Evolutionary conservation across 805 yeast genomes (phyloP), one percentile per base, ranked within the genome.

Genomic region (Starmerella floris): DNA sequence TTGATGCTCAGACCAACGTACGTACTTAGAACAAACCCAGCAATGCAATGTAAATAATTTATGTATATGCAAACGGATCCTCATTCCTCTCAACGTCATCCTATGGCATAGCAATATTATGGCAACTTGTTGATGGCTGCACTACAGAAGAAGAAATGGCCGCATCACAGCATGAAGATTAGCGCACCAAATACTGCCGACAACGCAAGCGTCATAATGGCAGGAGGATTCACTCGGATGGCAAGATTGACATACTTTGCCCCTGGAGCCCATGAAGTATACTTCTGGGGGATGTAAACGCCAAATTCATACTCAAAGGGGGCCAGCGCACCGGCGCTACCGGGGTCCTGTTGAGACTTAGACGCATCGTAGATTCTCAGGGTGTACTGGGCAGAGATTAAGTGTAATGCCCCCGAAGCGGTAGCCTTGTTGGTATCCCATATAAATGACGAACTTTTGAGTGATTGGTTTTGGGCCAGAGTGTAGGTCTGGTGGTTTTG

Each of bases 361-460:
- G 49, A 41, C 3, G 66, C 50, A 44, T 64, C 65, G 47, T 58
- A 63, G 23, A 64, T 62, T 21, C 49, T 41, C 23, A 64, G 59
- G 2, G 63, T 63, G 45, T 64, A 64, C 41, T 57, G 46, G 20
- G 67, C 62, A 10, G 62, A 60, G 40, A 58, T 40, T 23, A 60
- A 48, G 23, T 53, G 56, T 17, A 54, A 49, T 4, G 52, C 51
- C 8, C 48, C 44, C 30, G 41, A 35, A 16, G 50, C 45, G 27
- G 50, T 44, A 21, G 59, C 57, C 35, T 61, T 55, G 27, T 51
- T 46, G 4, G 69, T 62, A 43, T 64, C 61, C 69, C 69, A 64
- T 8, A 59, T 57, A 16, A 54, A 48, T 30, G 48, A 37, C 13
- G 61, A 56, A 10, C 57, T 49, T 30, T 53, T 42, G 30, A 58